Evolutionary conservation across 306 rosid species (phyloP).

Genomic region (Quercus variabilis): DNA sequence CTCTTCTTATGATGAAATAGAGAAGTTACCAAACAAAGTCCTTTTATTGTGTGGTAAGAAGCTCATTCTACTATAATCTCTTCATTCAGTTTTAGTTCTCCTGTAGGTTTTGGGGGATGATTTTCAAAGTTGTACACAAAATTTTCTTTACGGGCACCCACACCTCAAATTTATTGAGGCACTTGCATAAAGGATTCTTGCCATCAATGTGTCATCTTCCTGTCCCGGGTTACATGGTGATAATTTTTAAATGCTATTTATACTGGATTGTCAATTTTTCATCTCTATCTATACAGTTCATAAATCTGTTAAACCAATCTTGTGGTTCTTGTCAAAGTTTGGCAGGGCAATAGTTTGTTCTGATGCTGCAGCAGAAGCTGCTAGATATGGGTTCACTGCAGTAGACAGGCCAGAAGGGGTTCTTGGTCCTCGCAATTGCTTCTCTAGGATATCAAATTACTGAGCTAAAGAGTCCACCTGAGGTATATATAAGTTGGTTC

Average conservation of each 20-base stretch:
- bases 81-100: not conserved
- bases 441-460: conserved; percentile 56
- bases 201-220: conserved; percentile 76
- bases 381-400: conserved; percentile 74
- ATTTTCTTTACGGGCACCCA: conserved; percentile 45
- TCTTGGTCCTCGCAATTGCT: conserved; percentile 80
- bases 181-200: conserved; percentile 72
- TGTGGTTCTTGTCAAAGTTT: conserved; percentile 38
- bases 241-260: not conserved
- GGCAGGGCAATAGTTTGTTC: conserved; percentile 72
- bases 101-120: not conserved
- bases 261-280: not conserved
- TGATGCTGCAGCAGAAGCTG: conserved; percentile 84
- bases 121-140: not conserved
- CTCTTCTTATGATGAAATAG: conserved; percentile 62
- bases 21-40: conserved; percentile 69
- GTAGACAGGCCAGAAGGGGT: conserved; percentile 88
- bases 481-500: conserved; percentile 29
- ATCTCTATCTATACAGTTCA: not conserved
- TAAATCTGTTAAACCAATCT: not conserved
- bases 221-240: conserved; percentile 77
- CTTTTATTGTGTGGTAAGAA: conserved; percentile 88
- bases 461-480: conserved; percentile 44
- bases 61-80: not conserved
- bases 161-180: conserved; percentile 79